A percentile compares a stretch with the other conserved stretches of the same genome.
These are phyloP conservation scores for Ophiostoma tasmaniense DNA, from an alignment of 2,329 filamentous ascomycete species.

Conservation along the genomic window DNA sequence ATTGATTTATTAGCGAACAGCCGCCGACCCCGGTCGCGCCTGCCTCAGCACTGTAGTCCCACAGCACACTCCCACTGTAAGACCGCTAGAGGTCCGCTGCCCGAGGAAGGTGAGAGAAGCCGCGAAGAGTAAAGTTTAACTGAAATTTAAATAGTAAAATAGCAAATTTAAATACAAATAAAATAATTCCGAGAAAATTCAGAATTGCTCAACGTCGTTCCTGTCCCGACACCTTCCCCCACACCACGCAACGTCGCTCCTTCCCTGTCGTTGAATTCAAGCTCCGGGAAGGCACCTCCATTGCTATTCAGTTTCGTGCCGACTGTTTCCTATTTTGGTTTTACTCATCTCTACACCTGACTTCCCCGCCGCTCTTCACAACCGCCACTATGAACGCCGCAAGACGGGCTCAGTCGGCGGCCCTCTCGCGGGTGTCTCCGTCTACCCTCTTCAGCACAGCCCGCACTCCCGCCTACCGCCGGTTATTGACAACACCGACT, in stretches of 20 bases:
- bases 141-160: conserved; percentile 3
- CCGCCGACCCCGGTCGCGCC: conserved; percentile 9
- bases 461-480: conserved; percentile 41
- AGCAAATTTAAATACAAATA: not conserved
- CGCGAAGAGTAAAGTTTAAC: not conserved
- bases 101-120: conserved; percentile 8
- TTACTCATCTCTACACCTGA: not conserved
- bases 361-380: not conserved
- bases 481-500: conserved; percentile 32
- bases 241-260: conserved; percentile 6
- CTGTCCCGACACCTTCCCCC: conserved; percentile 8
- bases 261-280: conserved; percentile 7
- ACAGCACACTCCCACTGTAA: not conserved
- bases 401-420: conserved; percentile 37
- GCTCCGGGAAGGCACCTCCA: conserved; percentile 10
- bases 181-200: conserved; percentile 18
- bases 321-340: conserved; percentile 13
- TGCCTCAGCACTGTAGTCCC: not conserved
- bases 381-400: conserved; percentile 35
- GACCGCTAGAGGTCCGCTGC: not conserved
- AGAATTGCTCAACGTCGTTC: conserved; percentile 11
- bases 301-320: not conserved
- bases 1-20: not conserved
- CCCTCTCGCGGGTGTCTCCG: conserved; percentile 32
- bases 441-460: conserved; percentile 30